Base-by-base conservation (phyloP, 805 yeast genomes). In the Schwanniomyces occidentalis region DNA sequence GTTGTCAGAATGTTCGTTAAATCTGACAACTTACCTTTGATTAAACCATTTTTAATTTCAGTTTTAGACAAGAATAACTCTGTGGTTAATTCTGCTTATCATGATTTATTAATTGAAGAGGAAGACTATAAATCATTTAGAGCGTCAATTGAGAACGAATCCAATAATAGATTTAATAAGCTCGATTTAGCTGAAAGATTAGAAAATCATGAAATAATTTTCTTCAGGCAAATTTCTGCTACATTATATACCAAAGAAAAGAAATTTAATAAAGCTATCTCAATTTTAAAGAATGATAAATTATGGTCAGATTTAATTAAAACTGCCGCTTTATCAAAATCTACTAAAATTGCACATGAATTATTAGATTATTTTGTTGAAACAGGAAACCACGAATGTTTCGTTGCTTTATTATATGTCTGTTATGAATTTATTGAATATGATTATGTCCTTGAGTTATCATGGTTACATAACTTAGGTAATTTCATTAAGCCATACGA, bases 221-320 rank as follows among this genome's bases (percentile, higher is more conserved):
- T 89, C 71, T 93, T 93, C 76, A 84, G 97, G 68, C 95, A 88
- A 69, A 88, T 93, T 55, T 95, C 97, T 24, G 98, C 98, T 32
- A 78, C 89, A 49, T 75, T 93, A 47, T 93, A 85, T 76, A 80
- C 95, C 61, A 89, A 89, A 68, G 88, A 88, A 69, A 90, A 89
- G 77, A 91, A 93, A 62, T 93, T 88, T 84, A 74, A 68, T 58
- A 91, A 90, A 74, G 83, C 96, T 32, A 82, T 93, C 56, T 76
- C 90, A 2, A 80, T 93, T 43, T 76, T 89, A 54, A 93, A 93
- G 72, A 76, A 83, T 42, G 98, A 93, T 69, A 88, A 86, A 65
- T 73, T 93, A 51, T 93, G 97, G 98, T 73, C 83, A 39, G 97
- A 90, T 61, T 90, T 96, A 43, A 85, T 93, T 56, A 86, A 80